phyloP scores from a whole-genome alignment of 306 rosid species.

The barrel medic (Medicago truncatula) region MtrunA17r5.0-ANR NC_053044.1:36504001-36504500 shows the following conservation, averaged over 20 bases:
- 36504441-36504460: slow-evolving; percentile 47
- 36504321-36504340: background rate
- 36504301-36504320: background rate
- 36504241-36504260: background rate
- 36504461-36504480: slow-evolving; percentile 33
- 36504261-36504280: background rate
- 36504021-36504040: too few relatives aligned
- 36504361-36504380: background rate
- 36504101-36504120: too few relatives aligned
- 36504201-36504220: background rate
- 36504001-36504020: background rate
- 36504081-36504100: too few relatives aligned
- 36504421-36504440: slow-evolving; percentile 28
- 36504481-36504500: slow-evolving; percentile 41
- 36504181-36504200: background rate
- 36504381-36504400: background rate
- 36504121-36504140: background rate
- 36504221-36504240: background rate
- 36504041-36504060: too few relatives aligned
- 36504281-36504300: background rate
- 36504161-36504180: background rate
- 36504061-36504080: too few relatives aligned
- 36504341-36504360: background rate
- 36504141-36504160: background rate
- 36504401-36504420: slow-evolving; percentile 36